phyloP scores from a whole-genome alignment of 2,329 filamentous ascomycete genomes.

The Ceratocystis alfenasii region DNA sequence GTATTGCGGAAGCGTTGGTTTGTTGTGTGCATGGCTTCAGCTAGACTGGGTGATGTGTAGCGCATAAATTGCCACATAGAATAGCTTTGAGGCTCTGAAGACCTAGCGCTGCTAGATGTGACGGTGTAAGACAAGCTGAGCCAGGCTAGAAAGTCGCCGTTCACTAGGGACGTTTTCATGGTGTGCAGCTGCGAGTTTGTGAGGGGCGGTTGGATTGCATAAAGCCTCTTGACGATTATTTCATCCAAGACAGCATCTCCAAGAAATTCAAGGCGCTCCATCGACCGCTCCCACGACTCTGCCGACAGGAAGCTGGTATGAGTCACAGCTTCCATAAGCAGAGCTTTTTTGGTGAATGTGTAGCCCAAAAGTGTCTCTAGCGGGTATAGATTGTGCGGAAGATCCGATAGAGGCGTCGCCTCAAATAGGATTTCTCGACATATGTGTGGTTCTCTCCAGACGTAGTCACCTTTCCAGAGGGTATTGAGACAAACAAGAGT shows the following conservation, averaged over 20 bases:
- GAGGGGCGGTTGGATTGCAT: slow-evolving; percentile 34
- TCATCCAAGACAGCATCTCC: slow-evolving; percentile 78
- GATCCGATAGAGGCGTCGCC: slow-evolving; percentile 26
- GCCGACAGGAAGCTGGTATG: slow-evolving; percentile 48
- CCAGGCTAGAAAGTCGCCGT: slow-evolving; percentile 69
- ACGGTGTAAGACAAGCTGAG: slow-evolving; percentile 28
- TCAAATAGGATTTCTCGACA: slow-evolving; percentile 36
- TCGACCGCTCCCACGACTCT: slow-evolving; percentile 34
- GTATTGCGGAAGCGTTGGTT: slow-evolving; percentile 37
- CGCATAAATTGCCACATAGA: slow-evolving; percentile 62
- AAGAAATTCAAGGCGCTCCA: slow-evolving; percentile 74
- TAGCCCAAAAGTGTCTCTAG: slow-evolving; percentile 61
- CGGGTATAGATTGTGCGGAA: slow-evolving; percentile 34
- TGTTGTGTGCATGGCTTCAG: slow-evolving; percentile 26
- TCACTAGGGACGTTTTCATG: slow-evolving; percentile 64
- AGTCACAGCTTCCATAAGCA: slow-evolving; percentile 70
- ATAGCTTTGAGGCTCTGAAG: slow-evolving; percentile 23
- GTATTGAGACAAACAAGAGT: slow-evolving; percentile 54
- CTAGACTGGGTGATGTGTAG: slow-evolving; percentile 34
- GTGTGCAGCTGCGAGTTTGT: slow-evolving; percentile 55
- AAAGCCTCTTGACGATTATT: slow-evolving; percentile 55
- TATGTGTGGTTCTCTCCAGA: slow-evolving; percentile 39
- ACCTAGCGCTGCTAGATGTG: slow-evolving; percentile 21
- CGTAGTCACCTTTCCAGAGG: slow-evolving; percentile 39
- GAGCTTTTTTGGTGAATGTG: slow-evolving; percentile 51